Evolutionary conservation across 768 basidiomycete species (phyloP).

Genomic region (Fomitopsis serialis): DNA sequence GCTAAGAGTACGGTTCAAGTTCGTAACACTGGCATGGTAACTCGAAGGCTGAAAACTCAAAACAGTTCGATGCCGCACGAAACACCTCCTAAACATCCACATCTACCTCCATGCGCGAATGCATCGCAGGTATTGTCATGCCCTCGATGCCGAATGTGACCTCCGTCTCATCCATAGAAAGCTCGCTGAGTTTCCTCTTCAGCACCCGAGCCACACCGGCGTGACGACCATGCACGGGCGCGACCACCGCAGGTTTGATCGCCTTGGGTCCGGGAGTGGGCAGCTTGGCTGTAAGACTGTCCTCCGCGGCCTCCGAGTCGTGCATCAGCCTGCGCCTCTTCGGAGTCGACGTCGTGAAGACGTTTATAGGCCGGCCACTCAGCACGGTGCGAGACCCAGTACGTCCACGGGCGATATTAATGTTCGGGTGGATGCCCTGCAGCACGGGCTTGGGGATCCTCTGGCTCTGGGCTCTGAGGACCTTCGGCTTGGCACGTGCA

Average conservation of each 20-base stretch:
- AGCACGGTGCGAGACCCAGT: slow-evolving; percentile 2
- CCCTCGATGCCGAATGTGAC: slow-evolving; percentile 16
- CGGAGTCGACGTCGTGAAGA: slow-evolving; percentile 20
- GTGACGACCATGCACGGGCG: slow-evolving; percentile 4
- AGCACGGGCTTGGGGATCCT: slow-evolving; percentile 10
- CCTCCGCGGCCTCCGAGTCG: slow-evolving; percentile 1
- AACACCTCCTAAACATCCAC: neutral
- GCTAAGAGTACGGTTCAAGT: no score
- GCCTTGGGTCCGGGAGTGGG: neutral
- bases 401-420: slow-evolving; percentile 15
- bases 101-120: neutral
- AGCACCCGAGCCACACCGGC: neutral
- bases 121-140: slow-evolving; percentile 7
- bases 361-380: slow-evolving; percentile 4
- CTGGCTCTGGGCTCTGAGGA: slow-evolving; percentile 18
- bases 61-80: no score
- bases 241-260: neutral
- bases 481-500: neutral
- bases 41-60: no score
- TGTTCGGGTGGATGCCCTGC: slow-evolving; percentile 10
- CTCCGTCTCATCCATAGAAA: slow-evolving; percentile 2
- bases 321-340: slow-evolving; percentile 7
- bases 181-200: slow-evolving; percentile 1
- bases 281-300: neutral
- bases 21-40: no score